Percentiles rank a stretch among this genome's conserved stretches.
These are phyloP conservation scores for Podospora pseudocomata DNA, from an alignment of 495 filamentous ascomycete species.

Conservation along the genomic window DNA sequence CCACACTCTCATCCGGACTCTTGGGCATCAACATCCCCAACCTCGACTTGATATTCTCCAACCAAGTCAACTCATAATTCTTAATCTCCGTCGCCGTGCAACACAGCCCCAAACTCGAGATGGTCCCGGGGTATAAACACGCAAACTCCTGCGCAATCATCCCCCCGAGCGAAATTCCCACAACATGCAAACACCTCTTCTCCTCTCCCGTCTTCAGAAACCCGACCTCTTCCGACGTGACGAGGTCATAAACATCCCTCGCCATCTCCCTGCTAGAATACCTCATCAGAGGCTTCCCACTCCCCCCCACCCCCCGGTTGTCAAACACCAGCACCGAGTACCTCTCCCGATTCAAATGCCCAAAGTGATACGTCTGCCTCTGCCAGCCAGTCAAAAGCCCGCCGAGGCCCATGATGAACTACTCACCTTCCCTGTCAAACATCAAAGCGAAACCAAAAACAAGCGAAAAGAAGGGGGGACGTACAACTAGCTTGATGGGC, in stretches of 20 bases:
- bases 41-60: constrained; percentile 64
- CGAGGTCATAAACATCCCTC: constrained; percentile 63
- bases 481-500: constrained; percentile 64
- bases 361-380: constrained; percentile 71
- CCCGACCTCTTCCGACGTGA: constrained; percentile 54
- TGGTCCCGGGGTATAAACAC: constrained; percentile 55
- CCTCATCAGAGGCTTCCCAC: constrained; percentile 66
- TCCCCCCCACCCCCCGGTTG: constrained; percentile 74
- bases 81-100: constrained; percentile 71
- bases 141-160: constrained; percentile 87
- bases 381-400: constrained; percentile 64
- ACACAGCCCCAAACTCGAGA: constrained; percentile 63
- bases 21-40: constrained; percentile 68
- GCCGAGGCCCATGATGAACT: constrained; percentile 64
- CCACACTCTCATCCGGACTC: constrained; percentile 51
- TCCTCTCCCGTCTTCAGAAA: constrained; percentile 51
- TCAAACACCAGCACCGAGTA: constrained; percentile 74
- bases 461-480: constrained; percentile 32
- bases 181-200: constrained; percentile 56
- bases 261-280: constrained; percentile 78
- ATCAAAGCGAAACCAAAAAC: background rate
- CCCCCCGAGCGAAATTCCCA: constrained; percentile 75
- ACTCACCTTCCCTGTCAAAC: constrained; percentile 10
- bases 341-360: constrained; percentile 59
- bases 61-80: constrained; percentile 47